These are phyloP conservation scores for Dunaliella primolecta DNA, from an alignment of 139 green algal genomes.

Conservation along the genomic window DNA sequence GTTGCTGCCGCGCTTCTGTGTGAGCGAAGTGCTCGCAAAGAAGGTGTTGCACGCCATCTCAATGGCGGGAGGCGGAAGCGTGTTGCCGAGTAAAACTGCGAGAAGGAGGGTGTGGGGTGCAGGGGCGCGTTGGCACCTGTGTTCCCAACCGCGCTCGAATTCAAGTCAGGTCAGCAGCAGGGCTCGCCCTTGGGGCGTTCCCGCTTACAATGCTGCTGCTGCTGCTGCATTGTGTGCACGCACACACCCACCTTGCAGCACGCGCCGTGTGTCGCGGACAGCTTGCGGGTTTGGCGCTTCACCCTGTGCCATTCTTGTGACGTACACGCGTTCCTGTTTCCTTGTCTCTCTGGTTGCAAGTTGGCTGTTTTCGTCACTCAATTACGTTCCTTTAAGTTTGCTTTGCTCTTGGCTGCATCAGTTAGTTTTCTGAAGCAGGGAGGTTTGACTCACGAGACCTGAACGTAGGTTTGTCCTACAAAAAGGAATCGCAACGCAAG, in stretches of 20 bases:
- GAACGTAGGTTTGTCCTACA: too few relatives aligned
- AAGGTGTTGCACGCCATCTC: conserved; percentile 6
- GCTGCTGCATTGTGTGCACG: too few relatives aligned
- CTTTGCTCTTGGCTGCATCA: too few relatives aligned
- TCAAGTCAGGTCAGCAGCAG: not conserved
- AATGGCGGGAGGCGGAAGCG: conserved; percentile 5
- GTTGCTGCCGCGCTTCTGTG: not conserved
- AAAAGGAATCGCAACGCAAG: too few relatives aligned
- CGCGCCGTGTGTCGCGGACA: not conserved
- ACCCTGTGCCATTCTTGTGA: too few relatives aligned
- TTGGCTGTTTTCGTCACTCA: too few relatives aligned
- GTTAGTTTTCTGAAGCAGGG: too few relatives aligned
- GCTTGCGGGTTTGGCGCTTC: not conserved
- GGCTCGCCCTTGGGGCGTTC: too few relatives aligned
- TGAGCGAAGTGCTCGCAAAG: not conserved
- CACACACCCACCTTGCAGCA: conserved; percentile 11
- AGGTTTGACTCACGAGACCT: too few relatives aligned
- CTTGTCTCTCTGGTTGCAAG: too few relatives aligned
- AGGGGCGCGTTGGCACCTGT: not conserved
- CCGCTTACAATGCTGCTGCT: not conserved
- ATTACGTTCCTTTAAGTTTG: too few relatives aligned
- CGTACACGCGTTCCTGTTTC: too few relatives aligned
- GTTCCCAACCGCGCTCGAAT: not conserved
- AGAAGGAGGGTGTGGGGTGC: not conserved
- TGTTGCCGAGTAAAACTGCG: not conserved